These are phyloP conservation scores for Dothiorella sarmentorum DNA, from an alignment of 2,329 filamentous ascomycete genomes.

Conservation along the genomic window DNA sequence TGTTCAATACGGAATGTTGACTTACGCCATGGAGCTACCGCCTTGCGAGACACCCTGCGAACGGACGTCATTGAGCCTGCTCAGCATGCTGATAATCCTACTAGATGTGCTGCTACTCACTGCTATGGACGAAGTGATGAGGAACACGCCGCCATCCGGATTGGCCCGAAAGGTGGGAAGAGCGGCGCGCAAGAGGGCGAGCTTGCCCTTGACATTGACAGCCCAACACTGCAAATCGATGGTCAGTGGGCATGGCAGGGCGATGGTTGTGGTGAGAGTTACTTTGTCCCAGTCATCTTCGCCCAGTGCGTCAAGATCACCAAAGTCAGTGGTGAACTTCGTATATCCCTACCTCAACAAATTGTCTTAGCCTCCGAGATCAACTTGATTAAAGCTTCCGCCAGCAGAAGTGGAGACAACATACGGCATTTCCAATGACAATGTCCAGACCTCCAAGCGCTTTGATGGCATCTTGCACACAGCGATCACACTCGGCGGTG, in stretches of 20 bases:
- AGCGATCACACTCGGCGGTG: constrained; percentile 55
- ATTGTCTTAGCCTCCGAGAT: too few relatives aligned
- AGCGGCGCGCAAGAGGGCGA: constrained; percentile 54
- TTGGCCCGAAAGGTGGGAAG: constrained; percentile 59
- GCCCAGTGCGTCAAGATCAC: constrained; percentile 55
- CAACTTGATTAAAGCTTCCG: too few relatives aligned
- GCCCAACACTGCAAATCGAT: constrained; percentile 52
- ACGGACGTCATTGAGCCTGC: neutral
- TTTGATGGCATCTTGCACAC: constrained; percentile 58
- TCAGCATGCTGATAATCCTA: too few relatives aligned
- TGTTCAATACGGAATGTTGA: neutral
- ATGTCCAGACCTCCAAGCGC: constrained; percentile 70
- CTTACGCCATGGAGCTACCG: constrained; percentile 57
- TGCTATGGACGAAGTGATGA: constrained; percentile 62
- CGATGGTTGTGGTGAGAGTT: constrained; percentile 21
- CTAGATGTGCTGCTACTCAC: constrained; percentile 34
- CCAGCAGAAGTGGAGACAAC: too few relatives aligned
- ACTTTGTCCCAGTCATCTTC: constrained; percentile 64
- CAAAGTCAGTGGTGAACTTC: constrained; percentile 53
- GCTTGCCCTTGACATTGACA: constrained; percentile 55
- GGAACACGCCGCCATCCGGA: constrained; percentile 59
- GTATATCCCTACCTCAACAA: constrained; percentile 54
- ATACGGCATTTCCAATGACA: constrained; percentile 71
- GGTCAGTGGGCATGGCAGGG: too few relatives aligned
- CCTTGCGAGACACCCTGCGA: constrained; percentile 46